A percentile compares a stretch with the other conserved stretches of the same genome.
phyloP scores from a whole-genome alignment of 352 stramenopile species.

The Albugo candida region DNA sequence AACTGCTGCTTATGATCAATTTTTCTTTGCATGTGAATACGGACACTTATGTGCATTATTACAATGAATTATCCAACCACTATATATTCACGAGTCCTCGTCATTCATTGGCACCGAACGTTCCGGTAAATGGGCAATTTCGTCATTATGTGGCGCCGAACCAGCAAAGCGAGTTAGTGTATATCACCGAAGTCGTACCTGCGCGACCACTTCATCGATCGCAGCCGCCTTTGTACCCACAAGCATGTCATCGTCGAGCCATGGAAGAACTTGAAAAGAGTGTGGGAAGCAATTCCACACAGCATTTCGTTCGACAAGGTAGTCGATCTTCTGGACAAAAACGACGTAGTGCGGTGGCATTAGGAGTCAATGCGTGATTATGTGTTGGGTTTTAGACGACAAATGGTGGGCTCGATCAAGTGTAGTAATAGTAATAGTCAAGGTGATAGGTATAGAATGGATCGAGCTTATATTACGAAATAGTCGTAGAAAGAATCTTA shows the following conservation, averaged over 20 bases:
- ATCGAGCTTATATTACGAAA: too few species aligned
- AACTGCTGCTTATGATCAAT: conserved; percentile 96
- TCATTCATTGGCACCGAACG: conserved; percentile 11
- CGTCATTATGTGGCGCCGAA: conserved; percentile 45
- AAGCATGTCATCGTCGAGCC: background rate
- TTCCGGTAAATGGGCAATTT: conserved; percentile 24
- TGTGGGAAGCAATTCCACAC: background rate
- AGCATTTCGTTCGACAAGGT: conserved; percentile 7
- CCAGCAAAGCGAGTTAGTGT: conserved; percentile 48
- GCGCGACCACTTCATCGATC: conserved; percentile 12
- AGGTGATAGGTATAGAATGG: background rate
- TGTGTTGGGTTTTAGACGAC: background rate
- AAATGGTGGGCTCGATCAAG: background rate
- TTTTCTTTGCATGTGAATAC: conserved; percentile 92
- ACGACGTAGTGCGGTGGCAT: conserved; percentile 47
- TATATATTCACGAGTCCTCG: conserved; percentile 50
- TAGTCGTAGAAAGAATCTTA: too few species aligned
- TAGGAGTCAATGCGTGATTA: conserved; percentile 57
- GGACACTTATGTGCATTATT: conserved; percentile 82
- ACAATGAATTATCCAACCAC: conserved; percentile 76
- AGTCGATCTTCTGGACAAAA: conserved; percentile 51
- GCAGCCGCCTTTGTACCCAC: background rate
- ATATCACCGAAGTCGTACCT: conserved; percentile 27
- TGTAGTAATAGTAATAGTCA: conserved; percentile 4
- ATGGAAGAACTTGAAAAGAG: background rate